Evolutionary conservation across 352 stramenopile species (phyloP), one percentile per base, ranked within the genome.

Genomic region (Pythium rishiriense): DNA sequence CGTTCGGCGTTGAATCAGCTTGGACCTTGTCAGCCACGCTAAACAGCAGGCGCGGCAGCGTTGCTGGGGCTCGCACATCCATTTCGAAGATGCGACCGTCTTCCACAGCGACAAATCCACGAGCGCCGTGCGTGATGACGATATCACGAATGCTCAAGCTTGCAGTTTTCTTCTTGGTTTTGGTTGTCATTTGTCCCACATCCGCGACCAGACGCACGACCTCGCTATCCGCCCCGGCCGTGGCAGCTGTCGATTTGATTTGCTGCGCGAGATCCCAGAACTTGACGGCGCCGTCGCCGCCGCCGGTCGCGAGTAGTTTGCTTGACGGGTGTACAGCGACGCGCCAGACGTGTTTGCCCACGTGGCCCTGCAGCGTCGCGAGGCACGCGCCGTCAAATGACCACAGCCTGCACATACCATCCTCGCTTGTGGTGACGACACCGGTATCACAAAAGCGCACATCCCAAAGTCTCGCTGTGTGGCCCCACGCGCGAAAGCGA

Each of bases 381-480:
- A 88, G 52, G 63, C 86, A 96, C 0, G 78, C 66, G 22, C 87
- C 86, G 0, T 67, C 39, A 0, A 79, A 48, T 56, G 77, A 70
- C 87, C 87, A 96, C 21, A 94, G 45, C 57, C 91, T 92, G 60
- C 75, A 88, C 21, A 90, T 60, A 7, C 76, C 81, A 64, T 96
- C 87, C 68, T 96, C 87, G 51, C 87, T 96, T 21, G 79, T 78
- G 4, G 81, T 92, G 1, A 79, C 78, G 11, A 90, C 37, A 12
- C 73, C 71, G 3, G 41, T 24, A 1, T 64, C 58, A 66, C 76
- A 91, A 50, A 94, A 94, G 25, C 81, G 73, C 17, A 93, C 87
- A 63, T 96, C 87, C 87, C 87, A 96, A 48, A 96, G 76, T 19
- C 87, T 81, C n/a, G 85, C 87, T 7, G 73, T 79, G 66, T 96